phyloP scores from a whole-genome alignment of 768 basidiomycete species.

The Mycena pura region DNA sequence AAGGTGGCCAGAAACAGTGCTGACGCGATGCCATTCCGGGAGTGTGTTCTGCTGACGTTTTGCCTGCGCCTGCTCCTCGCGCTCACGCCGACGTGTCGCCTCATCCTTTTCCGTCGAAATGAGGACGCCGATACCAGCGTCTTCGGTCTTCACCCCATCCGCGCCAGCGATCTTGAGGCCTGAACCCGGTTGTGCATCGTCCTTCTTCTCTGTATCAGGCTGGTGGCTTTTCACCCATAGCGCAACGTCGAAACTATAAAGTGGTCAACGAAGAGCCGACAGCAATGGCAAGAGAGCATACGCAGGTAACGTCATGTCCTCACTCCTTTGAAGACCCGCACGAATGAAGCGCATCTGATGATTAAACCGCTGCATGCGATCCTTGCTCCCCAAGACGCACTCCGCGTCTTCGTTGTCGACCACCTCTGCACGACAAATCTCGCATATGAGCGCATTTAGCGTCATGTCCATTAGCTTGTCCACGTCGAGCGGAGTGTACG shows the following conservation, averaged over 20 bases:
- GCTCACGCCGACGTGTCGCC: slow-evolving; percentile 70
- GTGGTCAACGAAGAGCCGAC: slow-evolving; percentile 6
- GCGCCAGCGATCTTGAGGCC: slow-evolving; percentile 80
- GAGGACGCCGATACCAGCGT: slow-evolving; percentile 85
- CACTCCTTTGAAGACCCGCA: slow-evolving; percentile 88
- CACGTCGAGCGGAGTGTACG: slow-evolving; percentile 86
- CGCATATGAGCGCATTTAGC: slow-evolving; percentile 77
- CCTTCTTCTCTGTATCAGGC: slow-evolving; percentile 66
- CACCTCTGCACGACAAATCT: slow-evolving; percentile 86
- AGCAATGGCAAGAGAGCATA: slow-evolving; percentile 45
- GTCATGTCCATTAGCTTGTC: slow-evolving; percentile 80
- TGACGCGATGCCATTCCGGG: slow-evolving; percentile 95
- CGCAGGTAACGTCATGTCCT: slow-evolving; percentile 85
- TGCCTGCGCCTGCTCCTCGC: slow-evolving; percentile 81
- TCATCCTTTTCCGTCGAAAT: slow-evolving; percentile 91
- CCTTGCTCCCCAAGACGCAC: slow-evolving; percentile 84
- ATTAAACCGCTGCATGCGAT: slow-evolving; percentile 96
- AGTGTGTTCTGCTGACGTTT: slow-evolving; percentile 91
- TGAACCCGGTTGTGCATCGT: slow-evolving; percentile 54
- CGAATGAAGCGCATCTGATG: slow-evolving; percentile 87
- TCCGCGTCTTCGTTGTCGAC: slow-evolving; percentile 92
- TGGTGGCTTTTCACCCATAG: slow-evolving; percentile 82
- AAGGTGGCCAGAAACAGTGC: slow-evolving; percentile 91
- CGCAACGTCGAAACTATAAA: slow-evolving; percentile 76
- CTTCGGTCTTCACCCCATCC: slow-evolving; percentile 61